Base-by-base conservation (phyloP, 2,329 filamentous ascomycete species). In the Botrytis porri region DNA sequence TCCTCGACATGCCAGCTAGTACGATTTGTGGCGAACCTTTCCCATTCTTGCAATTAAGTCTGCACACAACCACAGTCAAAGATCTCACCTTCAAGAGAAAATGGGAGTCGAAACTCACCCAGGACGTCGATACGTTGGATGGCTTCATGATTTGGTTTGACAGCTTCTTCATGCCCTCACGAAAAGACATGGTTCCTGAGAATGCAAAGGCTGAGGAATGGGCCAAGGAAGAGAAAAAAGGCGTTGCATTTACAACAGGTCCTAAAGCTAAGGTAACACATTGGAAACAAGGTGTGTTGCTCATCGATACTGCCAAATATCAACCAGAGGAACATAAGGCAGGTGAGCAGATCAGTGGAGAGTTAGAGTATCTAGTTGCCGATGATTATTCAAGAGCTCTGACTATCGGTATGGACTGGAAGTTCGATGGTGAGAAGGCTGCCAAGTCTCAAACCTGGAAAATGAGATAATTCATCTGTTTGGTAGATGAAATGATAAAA, bases 81-180 rank as follows among this genome's bases (percentile, higher is more conserved):
- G 93, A 98, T 77, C 85, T 98, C 29, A 87, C 88, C 25, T 98
- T 98, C 83, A 88, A 88, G 64, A 88, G 89, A 14, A 83, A 87
- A 5, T 97, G 94, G 84, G 81, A 86, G 71, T 87, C 90, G 16
- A 87, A 84, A 25, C 80, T 96, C 9, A 86, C 85, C 1, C 83
- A 86, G 62, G 88, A 92, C 74, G 84, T 91, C 72, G 89, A 92
- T 74, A 84, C 86, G 2, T 84, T 98, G n/a, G 94, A 98, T 80
- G 95, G 93, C 7, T 97, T 94, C 82, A 86, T 94, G 22, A 88
- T 97, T 77, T 98, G 95, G 93, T 98, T 98, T 81, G 95, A 98
- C 81, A 95, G 92, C 37, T 96, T 96, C 85, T 98, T 98, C 83
- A 88, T 92, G 76, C 89, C 90, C 16, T 87, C 88, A 0, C 84